Conservation (phyloP, 257 asterid species). For the Thymus mandschuricus region DNA sequence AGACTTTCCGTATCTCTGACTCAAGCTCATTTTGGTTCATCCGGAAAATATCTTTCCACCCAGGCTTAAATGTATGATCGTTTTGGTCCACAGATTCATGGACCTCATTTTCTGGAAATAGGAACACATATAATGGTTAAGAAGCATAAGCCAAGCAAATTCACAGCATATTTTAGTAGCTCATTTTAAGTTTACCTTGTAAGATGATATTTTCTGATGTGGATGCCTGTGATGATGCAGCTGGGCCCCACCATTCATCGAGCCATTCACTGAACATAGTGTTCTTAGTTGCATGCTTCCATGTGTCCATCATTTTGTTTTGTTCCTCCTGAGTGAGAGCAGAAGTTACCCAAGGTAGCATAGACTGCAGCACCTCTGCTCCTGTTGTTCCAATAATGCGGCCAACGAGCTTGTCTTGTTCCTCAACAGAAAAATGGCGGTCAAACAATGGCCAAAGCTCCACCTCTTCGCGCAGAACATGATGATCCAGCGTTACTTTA, state of each 20-base stretch:
- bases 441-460: conserved; percentile 98
- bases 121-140: conserved; percentile 18
- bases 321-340: conserved; percentile 98
- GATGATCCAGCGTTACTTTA: conserved; percentile 96
- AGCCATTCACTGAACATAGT: conserved; percentile 99
- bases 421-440: conserved; percentile 86
- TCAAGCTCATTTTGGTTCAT: conserved; percentile 99
- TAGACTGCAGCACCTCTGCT: conserved; percentile 96
- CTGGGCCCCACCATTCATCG: conserved; percentile 94
- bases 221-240: conserved; percentile 47
- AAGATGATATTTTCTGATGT: conserved; percentile 53
- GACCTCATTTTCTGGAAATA: conserved; percentile 53
- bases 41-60: conserved; percentile 95
- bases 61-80: conserved; percentile 88
- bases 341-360: conserved; percentile 98
- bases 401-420: conserved; percentile 93
- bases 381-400: conserved; percentile 97
- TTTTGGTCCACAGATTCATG: conserved; percentile 76
- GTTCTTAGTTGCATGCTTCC: conserved; percentile 95
- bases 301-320: conserved; percentile 92
- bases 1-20: conserved; percentile 93
- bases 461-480: conserved; percentile 90
- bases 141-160: conserved; percentile 13
- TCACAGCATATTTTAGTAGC: conserved; percentile 23
- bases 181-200: conserved; percentile 47